A percentile compares a stretch with the other conserved stretches of the same genome.
Evolutionary conservation across 257 asterid genomes (phyloP).

Genomic region (Paulownia fortunei): DNA sequence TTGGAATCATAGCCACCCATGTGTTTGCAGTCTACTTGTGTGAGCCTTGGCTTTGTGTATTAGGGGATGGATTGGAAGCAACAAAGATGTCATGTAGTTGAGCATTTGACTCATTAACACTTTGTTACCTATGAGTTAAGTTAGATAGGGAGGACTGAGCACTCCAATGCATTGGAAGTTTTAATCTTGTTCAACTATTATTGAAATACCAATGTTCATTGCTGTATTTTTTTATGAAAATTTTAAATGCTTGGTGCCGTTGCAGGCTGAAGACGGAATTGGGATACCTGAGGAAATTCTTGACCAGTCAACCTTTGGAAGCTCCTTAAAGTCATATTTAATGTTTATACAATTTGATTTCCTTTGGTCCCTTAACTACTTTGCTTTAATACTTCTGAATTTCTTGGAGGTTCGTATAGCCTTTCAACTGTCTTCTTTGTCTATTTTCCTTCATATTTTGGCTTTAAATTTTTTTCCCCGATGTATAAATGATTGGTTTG

Average conservation of each 20-base stretch:
- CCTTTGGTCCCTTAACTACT: slow-evolving; percentile 89
- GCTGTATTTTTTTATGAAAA: background rate
- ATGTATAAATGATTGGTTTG: slow-evolving; percentile 36
- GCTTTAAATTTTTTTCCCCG: slow-evolving; percentile 23
- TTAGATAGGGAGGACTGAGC: background rate
- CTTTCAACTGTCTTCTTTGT: slow-evolving; percentile 26
- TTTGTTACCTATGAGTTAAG: background rate
- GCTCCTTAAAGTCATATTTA: slow-evolving; percentile 72
- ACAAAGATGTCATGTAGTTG: background rate
- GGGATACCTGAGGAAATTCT: slow-evolving; percentile 97
- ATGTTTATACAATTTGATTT: slow-evolving; percentile 76
- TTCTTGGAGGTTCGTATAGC: slow-evolving; percentile 70
- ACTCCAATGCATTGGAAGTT: slow-evolving; percentile 12
- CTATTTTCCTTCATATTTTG: slow-evolving; percentile 22
- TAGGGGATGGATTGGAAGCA: background rate
- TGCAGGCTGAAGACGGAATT: slow-evolving; percentile 98
- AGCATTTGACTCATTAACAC: slow-evolving; percentile 10
- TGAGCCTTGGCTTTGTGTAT: slow-evolving; percentile 13
- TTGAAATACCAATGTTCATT: background rate
- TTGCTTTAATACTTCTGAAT: slow-evolving; percentile 77
- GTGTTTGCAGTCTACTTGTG: background rate
- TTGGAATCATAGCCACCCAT: too few relatives aligned
- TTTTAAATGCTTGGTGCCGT: slow-evolving; percentile 25
- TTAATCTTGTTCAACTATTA: background rate
- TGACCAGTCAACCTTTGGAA: slow-evolving; percentile 80